Base-by-base conservation (phyloP, 331 rosid species). In the Stylosanthes scabra region DNA sequence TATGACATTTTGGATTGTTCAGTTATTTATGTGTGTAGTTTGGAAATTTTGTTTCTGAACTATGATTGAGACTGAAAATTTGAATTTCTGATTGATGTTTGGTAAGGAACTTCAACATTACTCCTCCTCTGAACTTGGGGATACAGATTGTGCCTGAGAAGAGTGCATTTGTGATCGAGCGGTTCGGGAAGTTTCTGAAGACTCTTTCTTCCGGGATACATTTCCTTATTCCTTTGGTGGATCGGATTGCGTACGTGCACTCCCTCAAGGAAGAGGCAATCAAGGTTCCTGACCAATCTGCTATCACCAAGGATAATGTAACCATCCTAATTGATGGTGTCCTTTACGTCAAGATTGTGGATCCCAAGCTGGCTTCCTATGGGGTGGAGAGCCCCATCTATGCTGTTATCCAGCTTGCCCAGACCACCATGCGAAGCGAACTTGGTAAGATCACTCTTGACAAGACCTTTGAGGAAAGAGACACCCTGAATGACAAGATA, bases 361-460 rank as follows among this genome's bases (percentile, higher is more conserved):
- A 94, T 81, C 97, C 99, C 50, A 86, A 83, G 78, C 62, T 88
- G 78, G 99, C 99, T n/a, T 91, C 99, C 9, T 94, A 94, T 78
- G 97, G 99, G 3, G 93, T 90, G 13, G 96, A 83, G 87, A 87
- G 81, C 77, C 99, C 99, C 44, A 83, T 94, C 41, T 87, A 86
- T 56, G 95, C 99, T 1, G 93, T 92, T 25, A 83, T 91, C 81
- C 99, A 91, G 92, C 96, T 89, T 54, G 98, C 98, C 2, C 98
- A 93, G 71, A 89, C 97, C 11, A 91, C 96, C 2, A 93, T 93
- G 98, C 98, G 98, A 60, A 88, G 90, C 12, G 97, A 90, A 81
- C 93, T 93, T 11, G 98, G 98, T 60, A 91, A 91, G 82, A 93
- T 93, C 72, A 93, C 97, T 66, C 97, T 93, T 8, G 98, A 93